Percentiles rank a stretch among this genome's conserved stretches.
Evolutionary conservation across 371 early-diverging fungal species (phyloP).

Genomic region (Blakeslea trispora): DNA sequence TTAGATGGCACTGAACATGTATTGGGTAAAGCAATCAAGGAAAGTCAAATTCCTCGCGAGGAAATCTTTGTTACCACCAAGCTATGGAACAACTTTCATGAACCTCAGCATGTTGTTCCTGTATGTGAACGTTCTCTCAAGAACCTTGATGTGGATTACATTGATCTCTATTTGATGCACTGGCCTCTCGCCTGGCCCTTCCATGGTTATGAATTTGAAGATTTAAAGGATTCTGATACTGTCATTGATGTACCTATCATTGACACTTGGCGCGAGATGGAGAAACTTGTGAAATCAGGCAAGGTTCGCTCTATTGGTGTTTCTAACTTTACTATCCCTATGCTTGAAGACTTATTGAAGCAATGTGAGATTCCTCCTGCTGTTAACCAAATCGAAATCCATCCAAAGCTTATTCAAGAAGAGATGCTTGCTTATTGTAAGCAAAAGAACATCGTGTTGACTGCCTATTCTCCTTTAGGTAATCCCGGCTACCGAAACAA

Average conservation of each 20-base stretch:
- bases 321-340: conserved; percentile 64
- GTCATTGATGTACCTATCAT: conserved; percentile 50
- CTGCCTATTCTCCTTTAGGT: conserved; percentile 51
- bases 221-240: conserved; percentile 25
- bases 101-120: conserved; percentile 53
- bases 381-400: conserved; percentile 78
- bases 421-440: conserved; percentile 42
- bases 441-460: conserved; percentile 39
- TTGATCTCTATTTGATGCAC: conserved; percentile 89
- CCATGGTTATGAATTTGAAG: conserved; percentile 31
- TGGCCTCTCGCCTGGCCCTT: conserved; percentile 45
- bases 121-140: conserved; percentile 62
- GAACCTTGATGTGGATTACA: conserved; percentile 76
- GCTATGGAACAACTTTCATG: conserved; percentile 79
- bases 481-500: conserved; percentile 34
- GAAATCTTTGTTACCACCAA: conserved; percentile 89
- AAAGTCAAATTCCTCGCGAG: conserved; percentile 58
- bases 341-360: conserved; percentile 69
- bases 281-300: conserved; percentile 62
- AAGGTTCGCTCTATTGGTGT: conserved; percentile 66
- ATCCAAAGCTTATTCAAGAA: conserved; percentile 51
- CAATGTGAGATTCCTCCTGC: conserved; percentile 77
- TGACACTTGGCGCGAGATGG: conserved; percentile 82
- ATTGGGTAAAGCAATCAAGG: conserved; percentile 73
- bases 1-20: conserved; percentile 65